Evolutionary conservation across 331 rosid species (phyloP), one percentile per base, ranked within the genome.

Genomic region (Quercus tomentella): DNA sequence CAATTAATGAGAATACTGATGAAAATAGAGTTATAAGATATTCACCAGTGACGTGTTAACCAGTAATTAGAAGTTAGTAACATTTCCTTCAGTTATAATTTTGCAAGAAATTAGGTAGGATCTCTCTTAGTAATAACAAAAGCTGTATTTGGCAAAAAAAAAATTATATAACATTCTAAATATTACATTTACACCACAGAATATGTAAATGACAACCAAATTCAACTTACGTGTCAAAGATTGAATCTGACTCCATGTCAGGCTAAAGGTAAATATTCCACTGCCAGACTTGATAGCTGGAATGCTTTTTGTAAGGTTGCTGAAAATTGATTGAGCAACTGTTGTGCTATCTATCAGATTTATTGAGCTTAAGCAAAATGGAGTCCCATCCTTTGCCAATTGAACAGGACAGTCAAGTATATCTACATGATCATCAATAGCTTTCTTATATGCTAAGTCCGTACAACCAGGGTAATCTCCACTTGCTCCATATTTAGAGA

Each of bases 351-450:
- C 92, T 5, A 93, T 82, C 56, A 96, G 97, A 89, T 96, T 93
- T 54, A 90, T 86, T 75, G 88, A 74, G 87, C 86, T 93, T 41
- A 76, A 73, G 86, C 99, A 96, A 82, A 96, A 86, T 77, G 95
- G 98, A 61, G 4, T 85, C 67, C 98, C 92, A 16, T 93, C 99
- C 84, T 88, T 83, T 18, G 99, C 76, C 23, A 96, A 68, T 87
- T 96, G 99, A 88, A 96, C 99, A 10, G 97, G 96, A 84, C 99
- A 96, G 79, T 96, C 99, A 10, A 96, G 89, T 70, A 96, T 81
- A 67, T 96, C 97, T 58, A 81, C 98, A 26, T 91, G 93, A 86
- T 93, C 92, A 20, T 11, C 56, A 75, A 96, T 89, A 82, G 99
- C 99, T 3, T 84, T 58, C 0, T 1, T 10, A 70, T 93, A 96